phyloP scores from a whole-genome alignment of 139 green algal genomes.

The Deuterostichococcus epilithicus region DNA sequence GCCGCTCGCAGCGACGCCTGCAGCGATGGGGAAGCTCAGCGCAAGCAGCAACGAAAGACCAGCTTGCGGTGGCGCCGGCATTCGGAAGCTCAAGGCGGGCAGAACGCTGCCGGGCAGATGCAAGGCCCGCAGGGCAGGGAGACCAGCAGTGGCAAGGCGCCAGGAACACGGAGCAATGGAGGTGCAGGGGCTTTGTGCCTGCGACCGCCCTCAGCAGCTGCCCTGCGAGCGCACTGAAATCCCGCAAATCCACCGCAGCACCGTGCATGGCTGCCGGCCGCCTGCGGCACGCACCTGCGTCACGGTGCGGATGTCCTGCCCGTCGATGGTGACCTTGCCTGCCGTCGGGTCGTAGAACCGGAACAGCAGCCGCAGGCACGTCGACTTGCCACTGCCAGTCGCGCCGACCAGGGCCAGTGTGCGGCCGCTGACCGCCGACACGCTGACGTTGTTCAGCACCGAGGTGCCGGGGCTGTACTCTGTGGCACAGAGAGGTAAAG shows the following conservation, averaged over 20 bases:
- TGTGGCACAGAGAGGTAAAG: slow-evolving; percentile 15
- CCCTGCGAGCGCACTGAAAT: too few relatives aligned
- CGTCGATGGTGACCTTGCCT: slow-evolving; percentile 70
- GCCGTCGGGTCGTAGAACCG: slow-evolving; percentile 76
- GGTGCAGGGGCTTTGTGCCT: too few relatives aligned
- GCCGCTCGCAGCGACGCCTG: slow-evolving; percentile 5
- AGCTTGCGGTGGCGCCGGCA: too few relatives aligned
- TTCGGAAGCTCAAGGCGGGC: too few relatives aligned
- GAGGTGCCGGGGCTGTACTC: neutral
- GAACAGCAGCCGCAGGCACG: slow-evolving; percentile 78
- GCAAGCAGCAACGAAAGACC: too few relatives aligned
- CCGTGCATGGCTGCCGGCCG: slow-evolving; percentile 52
- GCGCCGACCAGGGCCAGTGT: slow-evolving; percentile 72
- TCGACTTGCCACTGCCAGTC: slow-evolving; percentile 86
- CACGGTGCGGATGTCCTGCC: slow-evolving; percentile 63
- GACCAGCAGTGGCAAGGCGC: too few relatives aligned
- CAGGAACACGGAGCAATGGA: too few relatives aligned
- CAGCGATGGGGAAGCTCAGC: too few relatives aligned
- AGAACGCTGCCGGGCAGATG: too few relatives aligned
- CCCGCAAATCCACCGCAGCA: slow-evolving; percentile 25
- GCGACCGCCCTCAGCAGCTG: too few relatives aligned
- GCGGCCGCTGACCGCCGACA: slow-evolving; percentile 45
- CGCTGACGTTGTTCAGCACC: slow-evolving; percentile 63
- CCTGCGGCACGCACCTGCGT: slow-evolving; percentile 47
- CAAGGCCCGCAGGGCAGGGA: too few relatives aligned